A percentile compares a stretch with the other conserved stretches of the same genome.
These are phyloP conservation scores for Metarhizium album DNA, from an alignment of 2,329 filamentous ascomycete genomes.

Conservation along the genomic window DNA sequence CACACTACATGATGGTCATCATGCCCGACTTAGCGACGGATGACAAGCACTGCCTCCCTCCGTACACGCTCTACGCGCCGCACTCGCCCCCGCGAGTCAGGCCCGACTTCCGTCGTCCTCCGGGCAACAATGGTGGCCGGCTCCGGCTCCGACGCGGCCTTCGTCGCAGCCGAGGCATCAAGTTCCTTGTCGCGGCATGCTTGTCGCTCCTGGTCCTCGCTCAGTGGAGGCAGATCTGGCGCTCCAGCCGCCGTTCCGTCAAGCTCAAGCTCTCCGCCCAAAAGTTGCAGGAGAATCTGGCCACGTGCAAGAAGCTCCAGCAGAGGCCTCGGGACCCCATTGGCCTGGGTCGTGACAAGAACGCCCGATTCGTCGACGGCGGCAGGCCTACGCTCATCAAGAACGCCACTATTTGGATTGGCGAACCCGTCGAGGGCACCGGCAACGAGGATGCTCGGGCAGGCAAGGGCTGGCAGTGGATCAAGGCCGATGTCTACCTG, in stretches of 20 bases:
- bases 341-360: conserved; percentile 45
- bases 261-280: conserved; percentile 36
- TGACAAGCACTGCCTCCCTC: conserved; percentile 34
- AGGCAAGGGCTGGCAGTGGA: conserved; percentile 52
- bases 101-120: background rate
- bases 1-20: no score
- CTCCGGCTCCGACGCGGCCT: conserved; percentile 18
- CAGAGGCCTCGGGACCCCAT: conserved; percentile 44
- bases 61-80: conserved; percentile 33
- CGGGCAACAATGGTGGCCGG: conserved; percentile 1
- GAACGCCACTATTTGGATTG: conserved; percentile 57
- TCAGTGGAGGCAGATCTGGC: conserved; percentile 34
- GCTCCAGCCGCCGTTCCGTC: conserved; percentile 15
- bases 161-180: conserved; percentile 33
- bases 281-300: conserved; percentile 42
- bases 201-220: conserved; percentile 40
- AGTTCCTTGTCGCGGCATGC: conserved; percentile 32
- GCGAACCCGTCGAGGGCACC: conserved; percentile 43
- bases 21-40: conserved; percentile 14
- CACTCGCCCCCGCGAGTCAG: conserved; percentile 24
- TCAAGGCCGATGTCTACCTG: conserved; percentile 47
- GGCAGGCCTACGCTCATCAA: conserved; percentile 50
- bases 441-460: conserved; percentile 41
- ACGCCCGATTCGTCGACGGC: conserved; percentile 49
- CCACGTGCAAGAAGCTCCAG: conserved; percentile 44